Evolutionary conservation across 2,329 filamentous ascomycete genomes (phyloP).

Genomic region (Aspergillus quadrilineatus): DNA sequence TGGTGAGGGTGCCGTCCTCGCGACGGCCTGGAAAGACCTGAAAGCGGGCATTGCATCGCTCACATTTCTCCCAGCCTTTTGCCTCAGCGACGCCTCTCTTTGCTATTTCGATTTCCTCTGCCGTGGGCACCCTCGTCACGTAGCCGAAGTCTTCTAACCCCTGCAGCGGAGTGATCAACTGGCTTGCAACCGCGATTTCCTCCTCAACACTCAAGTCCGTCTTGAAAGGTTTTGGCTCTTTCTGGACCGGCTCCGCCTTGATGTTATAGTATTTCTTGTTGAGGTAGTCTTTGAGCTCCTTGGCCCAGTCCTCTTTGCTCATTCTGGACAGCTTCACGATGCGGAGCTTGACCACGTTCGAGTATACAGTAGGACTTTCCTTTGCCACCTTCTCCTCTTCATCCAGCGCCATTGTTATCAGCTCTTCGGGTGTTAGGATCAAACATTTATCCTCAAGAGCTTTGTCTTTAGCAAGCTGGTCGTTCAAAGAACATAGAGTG

Average conservation of each 20-base stretch:
- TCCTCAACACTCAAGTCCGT: slow-evolving; percentile 68
- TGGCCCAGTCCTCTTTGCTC: slow-evolving; percentile 68
- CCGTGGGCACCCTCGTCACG: slow-evolving; percentile 65
- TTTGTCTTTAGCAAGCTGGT: slow-evolving; percentile 34
- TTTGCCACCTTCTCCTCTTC: slow-evolving; percentile 75
- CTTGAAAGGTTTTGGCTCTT: slow-evolving; percentile 55
- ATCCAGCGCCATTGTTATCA: slow-evolving; percentile 48
- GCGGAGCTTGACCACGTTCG: slow-evolving; percentile 78
- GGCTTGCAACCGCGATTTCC: slow-evolving; percentile 65
- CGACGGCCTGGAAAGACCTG: slow-evolving; percentile 87
- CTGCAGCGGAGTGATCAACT: slow-evolving; percentile 63
- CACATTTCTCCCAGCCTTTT: slow-evolving; percentile 81
- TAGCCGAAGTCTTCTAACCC: slow-evolving; percentile 71
- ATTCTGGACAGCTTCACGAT: slow-evolving; percentile 76
- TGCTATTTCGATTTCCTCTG: slow-evolving; percentile 65
- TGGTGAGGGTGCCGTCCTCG: slow-evolving; percentile 70
- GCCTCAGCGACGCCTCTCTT: slow-evolving; percentile 64
- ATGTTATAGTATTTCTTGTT: slow-evolving; percentile 39
- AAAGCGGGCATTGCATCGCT: slow-evolving; percentile 81
- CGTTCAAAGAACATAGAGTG: slow-evolving; percentile 44
- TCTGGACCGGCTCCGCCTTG: slow-evolving; percentile 31
- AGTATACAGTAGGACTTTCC: slow-evolving; percentile 69
- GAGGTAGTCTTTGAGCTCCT: slow-evolving; percentile 53
- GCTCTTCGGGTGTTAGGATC: slow-evolving; percentile 43
- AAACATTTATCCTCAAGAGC: slow-evolving; percentile 33